Evolutionary conservation across 192 early-diverging fungal species (phyloP), one percentile per base, ranked within the genome.

Genomic region (Phlyctochytrium bullatum): DNA sequence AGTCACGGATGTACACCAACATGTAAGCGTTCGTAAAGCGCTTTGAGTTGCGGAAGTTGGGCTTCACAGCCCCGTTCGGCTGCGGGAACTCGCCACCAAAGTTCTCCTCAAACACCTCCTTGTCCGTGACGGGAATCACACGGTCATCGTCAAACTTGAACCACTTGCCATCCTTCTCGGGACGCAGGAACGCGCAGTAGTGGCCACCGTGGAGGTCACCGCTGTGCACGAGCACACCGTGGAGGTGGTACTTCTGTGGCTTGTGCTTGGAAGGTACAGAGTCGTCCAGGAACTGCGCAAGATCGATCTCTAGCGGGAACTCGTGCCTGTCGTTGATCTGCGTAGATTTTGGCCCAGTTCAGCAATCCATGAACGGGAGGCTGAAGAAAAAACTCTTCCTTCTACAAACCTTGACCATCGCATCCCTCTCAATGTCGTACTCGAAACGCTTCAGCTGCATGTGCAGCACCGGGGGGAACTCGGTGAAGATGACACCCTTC

Each of bases 1-100:
- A 68, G 73, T 93, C 87, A 54, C 95, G 90, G 47, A 99, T 88
- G 64, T 99, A 99, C 29, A 97, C 95, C 74, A 99, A 80, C 96
- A 99, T 97, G 83, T 99, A 99, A 4, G 97, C 97, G 67, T 97
- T 99, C 3, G 92, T 94, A 72, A 91, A 96, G 30, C 93, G 89
- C 72, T 92, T 95, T 20, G 59, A 34, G 0, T 70, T 58, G 27
- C 68, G 61, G 24, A 61, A 31, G 3, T 68, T 65, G 20, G 76
- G 72, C 30, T 75, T 77, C 3, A 63, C 50, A 2, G 76, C 74
- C 50, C 73, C 59, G 24, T 61, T 66, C 0, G 51, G 16, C 2
- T 16, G 24, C 12, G 36, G 35, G 6, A 29, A 16, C 51, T 92
- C 93, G 16, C 94, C 96, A 47, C 97, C 97, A 69, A 86, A 98